phyloP scores from a whole-genome alignment of 495 filamentous ascomycete species.

The Ascobolus immersus region DNA sequence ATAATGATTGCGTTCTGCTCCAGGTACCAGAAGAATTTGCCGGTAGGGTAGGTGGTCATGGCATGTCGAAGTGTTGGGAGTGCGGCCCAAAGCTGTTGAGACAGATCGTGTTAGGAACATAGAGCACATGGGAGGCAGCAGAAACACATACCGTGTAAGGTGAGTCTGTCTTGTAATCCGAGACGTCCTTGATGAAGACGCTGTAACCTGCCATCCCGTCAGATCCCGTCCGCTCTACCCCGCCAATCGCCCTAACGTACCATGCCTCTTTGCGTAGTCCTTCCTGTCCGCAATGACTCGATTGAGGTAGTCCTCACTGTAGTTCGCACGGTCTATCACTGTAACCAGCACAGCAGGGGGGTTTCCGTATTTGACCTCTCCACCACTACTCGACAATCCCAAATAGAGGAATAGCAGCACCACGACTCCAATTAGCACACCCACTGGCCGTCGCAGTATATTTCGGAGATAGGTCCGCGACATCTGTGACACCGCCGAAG shows the following conservation, averaged over 20 bases:
- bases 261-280: conserved; percentile 69
- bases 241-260: conserved; percentile 24
- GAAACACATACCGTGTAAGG: conserved; percentile 25
- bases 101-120: neutral
- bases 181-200: conserved; percentile 49
- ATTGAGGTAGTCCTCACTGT: conserved; percentile 36
- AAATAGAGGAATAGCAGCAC: conserved; percentile 40
- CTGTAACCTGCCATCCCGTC: conserved; percentile 40
- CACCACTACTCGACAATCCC: conserved; percentile 21
- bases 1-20: conserved; percentile 68
- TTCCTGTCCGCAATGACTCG: conserved; percentile 57
- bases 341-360: conserved; percentile 76
- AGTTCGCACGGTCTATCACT: conserved; percentile 37
- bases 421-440: conserved; percentile 30
- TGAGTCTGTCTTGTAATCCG: conserved; percentile 49
- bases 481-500: conserved; percentile 34
- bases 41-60: conserved; percentile 47
- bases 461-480: too few relatives aligned
- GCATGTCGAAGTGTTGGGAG: conserved; percentile 79
- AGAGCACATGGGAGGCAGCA: neutral
- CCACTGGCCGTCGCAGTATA: conserved; percentile 41
- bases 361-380: conserved; percentile 30
- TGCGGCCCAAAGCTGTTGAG: conserved; percentile 36
- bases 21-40: conserved; percentile 62
- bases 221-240: neutral